Percentiles rank a stretch among this genome's conserved stretches.
phyloP scores from a whole-genome alignment of 2,329 filamentous ascomycete species.

The Triangularia verruculosa region DNA sequence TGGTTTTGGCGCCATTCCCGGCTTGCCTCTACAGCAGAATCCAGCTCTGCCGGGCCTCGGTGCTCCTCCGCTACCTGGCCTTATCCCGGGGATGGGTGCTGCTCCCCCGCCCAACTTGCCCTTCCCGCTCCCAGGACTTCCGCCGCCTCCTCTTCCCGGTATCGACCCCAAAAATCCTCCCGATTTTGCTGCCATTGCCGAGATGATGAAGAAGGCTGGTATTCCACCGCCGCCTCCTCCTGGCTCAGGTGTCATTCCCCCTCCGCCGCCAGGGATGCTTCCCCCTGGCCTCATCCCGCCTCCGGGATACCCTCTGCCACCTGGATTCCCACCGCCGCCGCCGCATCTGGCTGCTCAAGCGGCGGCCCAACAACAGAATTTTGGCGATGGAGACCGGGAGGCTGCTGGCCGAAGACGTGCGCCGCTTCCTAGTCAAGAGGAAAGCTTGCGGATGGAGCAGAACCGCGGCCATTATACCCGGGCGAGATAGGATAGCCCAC shows the following conservation, averaged over 20 bases:
- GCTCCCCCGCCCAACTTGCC: conserved; percentile 54
- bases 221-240: conserved; percentile 57
- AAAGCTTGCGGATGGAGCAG: conserved; percentile 77
- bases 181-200: conserved; percentile 58
- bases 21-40: conserved; percentile 46
- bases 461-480: conserved; percentile 60
- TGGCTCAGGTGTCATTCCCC: conserved; percentile 25
- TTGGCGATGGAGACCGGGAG: conserved; percentile 11
- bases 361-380: neutral
- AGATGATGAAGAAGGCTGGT: conserved; percentile 64
- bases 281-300: conserved; percentile 49
- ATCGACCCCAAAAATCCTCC: conserved; percentile 59
- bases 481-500: conserved; percentile 37
- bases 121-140: conserved; percentile 48
- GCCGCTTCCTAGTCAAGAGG: conserved; percentile 78
- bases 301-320: conserved; percentile 35
- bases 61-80: conserved; percentile 34
- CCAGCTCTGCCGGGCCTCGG: conserved; percentile 25
- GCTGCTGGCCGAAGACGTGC: conserved; percentile 54
- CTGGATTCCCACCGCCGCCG: conserved; percentile 35
- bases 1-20: conserved; percentile 65
- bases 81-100: conserved; percentile 51
- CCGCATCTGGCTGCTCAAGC: conserved; percentile 17
- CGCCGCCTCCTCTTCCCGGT: conserved; percentile 48
- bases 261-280: conserved; percentile 45